Conservation (phyloP, 202 grass and related monocot species). For the Carex arenaria region DNA sequence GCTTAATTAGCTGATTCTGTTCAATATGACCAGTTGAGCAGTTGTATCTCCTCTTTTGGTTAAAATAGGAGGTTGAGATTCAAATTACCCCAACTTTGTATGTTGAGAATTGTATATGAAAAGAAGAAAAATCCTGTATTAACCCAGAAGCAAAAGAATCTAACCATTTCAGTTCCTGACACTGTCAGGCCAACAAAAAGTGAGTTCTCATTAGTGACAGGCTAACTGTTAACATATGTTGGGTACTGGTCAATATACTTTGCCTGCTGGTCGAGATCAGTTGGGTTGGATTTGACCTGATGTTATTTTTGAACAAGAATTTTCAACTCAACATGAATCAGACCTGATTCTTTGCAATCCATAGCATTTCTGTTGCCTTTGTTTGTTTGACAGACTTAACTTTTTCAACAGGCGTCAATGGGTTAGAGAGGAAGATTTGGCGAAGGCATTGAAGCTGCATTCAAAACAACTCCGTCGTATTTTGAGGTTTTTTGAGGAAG, state of each 20-base stretch:
- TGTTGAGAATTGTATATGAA: not conserved
- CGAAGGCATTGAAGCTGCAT: constrained; percentile 85
- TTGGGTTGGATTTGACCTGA: not conserved
- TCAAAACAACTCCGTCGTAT: constrained; percentile 78
- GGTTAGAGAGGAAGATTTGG: constrained; percentile 94
- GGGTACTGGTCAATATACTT: not conserved
- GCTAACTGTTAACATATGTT: not conserved
- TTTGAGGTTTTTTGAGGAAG: constrained; percentile 96
- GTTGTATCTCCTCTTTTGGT: not conserved
- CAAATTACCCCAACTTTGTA: not conserved
- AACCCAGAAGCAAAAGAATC: not conserved
- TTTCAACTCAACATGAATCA: not conserved
- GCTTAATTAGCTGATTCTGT: not conserved
- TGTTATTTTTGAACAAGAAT: not conserved
- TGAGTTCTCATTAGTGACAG: not conserved
- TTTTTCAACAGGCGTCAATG: constrained; percentile 63
- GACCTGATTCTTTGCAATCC: not conserved
- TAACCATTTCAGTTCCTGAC: not conserved
- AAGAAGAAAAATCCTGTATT: not conserved
- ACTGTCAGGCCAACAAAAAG: not conserved
- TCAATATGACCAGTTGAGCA: not conserved
- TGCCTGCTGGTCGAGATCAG: not conserved
- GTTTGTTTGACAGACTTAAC: constrained; percentile 13
- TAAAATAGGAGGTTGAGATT: not conserved
- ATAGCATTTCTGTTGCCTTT: constrained; percentile 24